Percentiles rank a stretch among this genome's conserved stretches.
These are phyloP conservation scores for Saccharomyces hybrid DNA, from an alignment of 1,139 yeast species.

Conservation along the genomic window DNA sequence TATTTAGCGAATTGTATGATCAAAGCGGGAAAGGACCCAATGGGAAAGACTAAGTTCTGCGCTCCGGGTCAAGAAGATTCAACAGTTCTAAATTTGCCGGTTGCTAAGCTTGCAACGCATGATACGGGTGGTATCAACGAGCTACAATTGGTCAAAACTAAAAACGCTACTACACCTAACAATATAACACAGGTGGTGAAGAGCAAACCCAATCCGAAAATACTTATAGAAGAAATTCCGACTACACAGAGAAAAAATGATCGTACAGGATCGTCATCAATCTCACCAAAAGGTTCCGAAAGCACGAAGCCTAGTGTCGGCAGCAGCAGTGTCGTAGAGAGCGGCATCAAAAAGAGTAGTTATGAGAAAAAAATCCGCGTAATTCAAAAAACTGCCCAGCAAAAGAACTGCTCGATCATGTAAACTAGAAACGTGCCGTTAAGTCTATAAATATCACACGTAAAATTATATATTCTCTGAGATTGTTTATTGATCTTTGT, in stretches of 20 bases:
- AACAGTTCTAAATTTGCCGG: neutral
- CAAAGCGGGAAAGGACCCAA: slow-evolving; percentile 60
- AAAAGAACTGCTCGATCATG: neutral
- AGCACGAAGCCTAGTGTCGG: neutral
- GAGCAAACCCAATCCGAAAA: neutral
- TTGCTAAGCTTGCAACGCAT: neutral
- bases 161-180: neutral
- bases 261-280: neutral
- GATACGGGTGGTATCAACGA: neutral
- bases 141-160: neutral
- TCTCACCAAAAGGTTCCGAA: neutral
- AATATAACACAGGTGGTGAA: neutral
- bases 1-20: slow-evolving; percentile 56
- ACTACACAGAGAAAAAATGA: neutral
- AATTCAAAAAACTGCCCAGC: neutral
- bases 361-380: neutral
- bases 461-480: neutral
- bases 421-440: neutral
- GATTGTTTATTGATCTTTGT: neutral
- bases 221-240: neutral
- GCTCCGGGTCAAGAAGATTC: neutral
- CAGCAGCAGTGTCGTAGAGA: neutral
- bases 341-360: neutral
- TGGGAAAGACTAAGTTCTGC: neutral
- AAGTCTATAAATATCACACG: neutral